A percentile compares a stretch with the other conserved stretches of the same genome.
Conservation (phyloP, 2,329 filamentous ascomycete species). For the Rhynchosporium secalis region DNA sequence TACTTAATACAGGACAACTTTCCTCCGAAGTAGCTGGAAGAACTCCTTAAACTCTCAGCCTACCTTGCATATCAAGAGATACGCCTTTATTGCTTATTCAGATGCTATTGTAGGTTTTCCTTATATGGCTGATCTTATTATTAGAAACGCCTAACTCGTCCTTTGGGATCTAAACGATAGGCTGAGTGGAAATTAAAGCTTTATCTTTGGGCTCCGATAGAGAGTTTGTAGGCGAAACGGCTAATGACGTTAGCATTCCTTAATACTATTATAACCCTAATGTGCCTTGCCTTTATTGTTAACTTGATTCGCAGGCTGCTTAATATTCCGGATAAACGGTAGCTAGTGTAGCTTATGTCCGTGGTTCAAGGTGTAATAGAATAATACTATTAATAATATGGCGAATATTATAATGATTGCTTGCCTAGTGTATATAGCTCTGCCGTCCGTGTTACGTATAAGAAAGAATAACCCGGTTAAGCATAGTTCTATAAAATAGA, state of each 20-base stretch:
- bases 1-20: neutral
- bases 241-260: neutral
- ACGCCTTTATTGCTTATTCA: neutral
- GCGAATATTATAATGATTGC: constrained; percentile 29
- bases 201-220: neutral
- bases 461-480: constrained; percentile 31
- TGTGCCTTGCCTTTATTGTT: neutral
- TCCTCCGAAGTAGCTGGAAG: neutral
- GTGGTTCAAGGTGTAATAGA: neutral
- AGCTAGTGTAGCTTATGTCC: constrained; percentile 4
- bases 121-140: constrained; percentile 4
- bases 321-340: neutral
- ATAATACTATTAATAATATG: neutral
- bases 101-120: constrained; percentile 1
- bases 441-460: constrained; percentile 26
- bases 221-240: neutral
- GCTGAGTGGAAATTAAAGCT: neutral
- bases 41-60: neutral
- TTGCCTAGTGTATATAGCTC: constrained; percentile 26
- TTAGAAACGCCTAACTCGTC: constrained; percentile 3
- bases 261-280: neutral
- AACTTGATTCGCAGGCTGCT: constrained; percentile 1
- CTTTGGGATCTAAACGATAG: constrained; percentile 2
- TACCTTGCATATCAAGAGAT: neutral
- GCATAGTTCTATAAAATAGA: constrained; percentile 33